Evolutionary conservation across 2,329 filamentous ascomycete species (phyloP).

Genomic region (Stachybotrys elegans): DNA sequence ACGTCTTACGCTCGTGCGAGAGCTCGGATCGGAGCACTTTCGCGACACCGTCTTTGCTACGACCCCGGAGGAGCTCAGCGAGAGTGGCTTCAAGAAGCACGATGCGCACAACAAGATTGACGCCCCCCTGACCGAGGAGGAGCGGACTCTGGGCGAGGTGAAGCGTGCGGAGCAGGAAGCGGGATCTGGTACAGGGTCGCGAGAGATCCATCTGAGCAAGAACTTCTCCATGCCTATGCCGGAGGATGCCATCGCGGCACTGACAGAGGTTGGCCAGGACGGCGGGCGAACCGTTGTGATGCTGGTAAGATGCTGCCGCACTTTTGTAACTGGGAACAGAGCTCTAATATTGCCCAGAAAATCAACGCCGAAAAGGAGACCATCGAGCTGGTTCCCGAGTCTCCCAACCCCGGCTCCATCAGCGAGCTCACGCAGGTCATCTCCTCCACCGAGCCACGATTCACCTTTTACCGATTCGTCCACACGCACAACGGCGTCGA

Average conservation of each 20-base stretch:
- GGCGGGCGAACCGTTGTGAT: constrained; percentile 53
- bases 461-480: constrained; percentile 69
- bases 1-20: constrained; percentile 67
- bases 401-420: constrained; percentile 49
- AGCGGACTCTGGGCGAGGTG: constrained; percentile 65
- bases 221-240: constrained; percentile 53
- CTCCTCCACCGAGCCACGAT: constrained; percentile 64
- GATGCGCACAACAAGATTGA: constrained; percentile 60
- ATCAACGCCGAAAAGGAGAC: constrained; percentile 67
- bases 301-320: too few species aligned
- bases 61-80: constrained; percentile 61
- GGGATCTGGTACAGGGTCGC: constrained; percentile 57
- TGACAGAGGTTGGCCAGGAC: constrained; percentile 53
- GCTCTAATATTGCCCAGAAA: constrained; percentile 42
- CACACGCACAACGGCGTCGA: constrained; percentile 50
- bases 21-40: constrained; percentile 76
- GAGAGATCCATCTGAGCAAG: constrained; percentile 56
- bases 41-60: constrained; percentile 72
- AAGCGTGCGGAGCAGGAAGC: constrained; percentile 72
- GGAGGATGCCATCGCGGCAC: constrained; percentile 58
- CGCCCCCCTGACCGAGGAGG: constrained; percentile 75
- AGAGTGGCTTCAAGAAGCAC: constrained; percentile 66
- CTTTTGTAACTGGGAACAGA: too few species aligned
- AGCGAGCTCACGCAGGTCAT: constrained; percentile 55
- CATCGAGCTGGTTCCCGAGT: constrained; percentile 57